Conservation (phyloP, 305 asterid species). For the Solanum aculeatissimum region DNA sequence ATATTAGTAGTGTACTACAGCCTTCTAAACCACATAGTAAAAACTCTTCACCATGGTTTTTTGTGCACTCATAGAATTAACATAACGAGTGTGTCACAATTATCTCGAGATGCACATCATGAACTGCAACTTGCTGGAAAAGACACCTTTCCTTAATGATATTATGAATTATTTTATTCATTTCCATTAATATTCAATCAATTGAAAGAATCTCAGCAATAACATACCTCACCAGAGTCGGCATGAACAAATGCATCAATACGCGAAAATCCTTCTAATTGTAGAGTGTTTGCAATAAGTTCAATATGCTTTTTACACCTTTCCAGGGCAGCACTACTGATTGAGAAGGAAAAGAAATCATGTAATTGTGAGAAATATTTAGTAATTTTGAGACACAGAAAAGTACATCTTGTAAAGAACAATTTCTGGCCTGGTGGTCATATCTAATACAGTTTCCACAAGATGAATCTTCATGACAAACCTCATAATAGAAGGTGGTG, state of each 20-base stretch:
- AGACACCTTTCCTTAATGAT: neutral
- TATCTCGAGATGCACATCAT: neutral
- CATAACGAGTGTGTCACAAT: neutral
- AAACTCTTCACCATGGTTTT: neutral
- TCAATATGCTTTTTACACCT: conserved; percentile 57
- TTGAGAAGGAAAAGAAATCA: neutral
- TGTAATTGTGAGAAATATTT: neutral
- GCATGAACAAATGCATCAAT: conserved; percentile 82
- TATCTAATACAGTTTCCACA: neutral
- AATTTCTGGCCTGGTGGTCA: neutral
- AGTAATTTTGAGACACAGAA: neutral
- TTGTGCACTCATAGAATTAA: neutral
- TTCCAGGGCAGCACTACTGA: conserved; percentile 49
- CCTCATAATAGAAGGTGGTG: conserved; percentile 79
- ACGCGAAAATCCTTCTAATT: conserved; percentile 80
- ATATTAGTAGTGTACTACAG: neutral
- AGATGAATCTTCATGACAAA: conserved; percentile 5
- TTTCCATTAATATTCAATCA: neutral
- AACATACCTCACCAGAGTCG: conserved; percentile 70
- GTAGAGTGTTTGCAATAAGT: conserved; percentile 71
- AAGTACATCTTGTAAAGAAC: neutral
- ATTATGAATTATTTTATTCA: neutral
- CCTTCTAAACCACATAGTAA: neutral
- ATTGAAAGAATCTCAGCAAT: neutral
- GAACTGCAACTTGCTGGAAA: neutral